These are phyloP conservation scores for Grosmannia clavigera DNA, from an alignment of 2,329 filamentous ascomycete species.

Conservation along the genomic window DNA sequence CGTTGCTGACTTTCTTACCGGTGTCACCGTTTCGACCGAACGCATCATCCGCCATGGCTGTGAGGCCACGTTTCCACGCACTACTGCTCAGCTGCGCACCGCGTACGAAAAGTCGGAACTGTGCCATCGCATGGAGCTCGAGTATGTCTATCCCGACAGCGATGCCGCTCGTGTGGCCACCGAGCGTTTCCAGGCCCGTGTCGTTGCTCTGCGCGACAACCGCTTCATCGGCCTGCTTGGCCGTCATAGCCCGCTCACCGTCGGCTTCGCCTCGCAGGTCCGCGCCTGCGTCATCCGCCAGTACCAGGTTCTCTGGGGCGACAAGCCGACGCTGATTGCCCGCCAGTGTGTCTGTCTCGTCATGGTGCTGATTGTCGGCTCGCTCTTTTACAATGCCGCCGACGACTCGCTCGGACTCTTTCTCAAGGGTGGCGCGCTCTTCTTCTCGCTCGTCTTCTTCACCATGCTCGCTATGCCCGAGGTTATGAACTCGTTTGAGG, in stretches of 20 bases:
- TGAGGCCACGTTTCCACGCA: conserved; percentile 49
- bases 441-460: conserved; percentile 41
- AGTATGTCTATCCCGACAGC: conserved; percentile 45
- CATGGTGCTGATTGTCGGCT: conserved; percentile 62
- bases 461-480: conserved; percentile 62
- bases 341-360: conserved; percentile 69
- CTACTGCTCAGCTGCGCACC: conserved; percentile 47
- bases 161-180: conserved; percentile 36
- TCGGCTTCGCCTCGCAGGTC: conserved; percentile 57
- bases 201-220: conserved; percentile 35
- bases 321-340: conserved; percentile 61
- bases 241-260: conserved; percentile 34
- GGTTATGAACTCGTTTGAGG: conserved; percentile 49
- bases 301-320: conserved; percentile 66
- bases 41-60: conserved; percentile 56
- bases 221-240: conserved; percentile 52
- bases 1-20: conserved; percentile 67
- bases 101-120: conserved; percentile 44
- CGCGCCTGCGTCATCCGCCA: conserved; percentile 56
- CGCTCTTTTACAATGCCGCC: conserved; percentile 62
- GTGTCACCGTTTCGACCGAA: conserved; percentile 63
- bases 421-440: conserved; percentile 32
- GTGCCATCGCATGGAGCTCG: conserved; percentile 34
- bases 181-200: conserved; percentile 33
- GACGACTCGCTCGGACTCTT: conserved; percentile 52